phyloP scores from a whole-genome alignment of 75 land plant genomes.

The Selaginella moellendorffii region DNA sequence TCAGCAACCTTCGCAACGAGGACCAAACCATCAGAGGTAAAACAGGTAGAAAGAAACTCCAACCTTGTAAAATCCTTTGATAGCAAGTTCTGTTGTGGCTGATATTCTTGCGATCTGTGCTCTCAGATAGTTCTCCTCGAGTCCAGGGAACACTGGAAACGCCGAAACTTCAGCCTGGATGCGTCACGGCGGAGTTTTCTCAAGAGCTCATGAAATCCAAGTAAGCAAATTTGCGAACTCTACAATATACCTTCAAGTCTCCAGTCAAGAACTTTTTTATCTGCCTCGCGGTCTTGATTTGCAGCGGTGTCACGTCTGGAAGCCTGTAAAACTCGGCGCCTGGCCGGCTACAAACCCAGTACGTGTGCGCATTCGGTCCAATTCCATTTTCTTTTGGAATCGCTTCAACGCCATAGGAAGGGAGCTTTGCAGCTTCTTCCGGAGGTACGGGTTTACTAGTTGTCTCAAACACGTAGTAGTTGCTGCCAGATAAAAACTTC shows the following conservation, averaged over 20 bases:
- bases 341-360: constrained; percentile 23
- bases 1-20: constrained; percentile 17
- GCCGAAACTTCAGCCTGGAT: constrained; percentile 33
- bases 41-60: background rate
- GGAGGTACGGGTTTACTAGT: constrained; percentile 14
- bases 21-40: background rate
- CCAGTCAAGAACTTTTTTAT: constrained; percentile 26
- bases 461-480: constrained; percentile 29
- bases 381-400: constrained; percentile 17
- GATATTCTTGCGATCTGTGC: constrained; percentile 30
- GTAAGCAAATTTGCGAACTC: background rate
- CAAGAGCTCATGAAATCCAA: background rate
- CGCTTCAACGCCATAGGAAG: constrained; percentile 11
- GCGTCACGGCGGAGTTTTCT: too few relatives aligned
- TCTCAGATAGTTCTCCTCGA: constrained; percentile 26
- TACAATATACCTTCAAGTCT: constrained; percentile 13
- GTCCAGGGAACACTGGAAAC: constrained; percentile 24
- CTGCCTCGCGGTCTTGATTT: constrained; percentile 22
- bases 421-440: constrained; percentile 10
- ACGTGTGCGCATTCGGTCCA: constrained; percentile 23
- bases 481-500: constrained; percentile 12
- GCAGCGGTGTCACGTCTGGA: constrained; percentile 24
- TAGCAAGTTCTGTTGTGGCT: constrained; percentile 22
- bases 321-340: constrained; percentile 15
- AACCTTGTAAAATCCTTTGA: constrained; percentile 21